Base-by-base conservation (phyloP, 2,329 filamentous ascomycete genomes). In the Colletotrichum chrysophilum region DNA sequence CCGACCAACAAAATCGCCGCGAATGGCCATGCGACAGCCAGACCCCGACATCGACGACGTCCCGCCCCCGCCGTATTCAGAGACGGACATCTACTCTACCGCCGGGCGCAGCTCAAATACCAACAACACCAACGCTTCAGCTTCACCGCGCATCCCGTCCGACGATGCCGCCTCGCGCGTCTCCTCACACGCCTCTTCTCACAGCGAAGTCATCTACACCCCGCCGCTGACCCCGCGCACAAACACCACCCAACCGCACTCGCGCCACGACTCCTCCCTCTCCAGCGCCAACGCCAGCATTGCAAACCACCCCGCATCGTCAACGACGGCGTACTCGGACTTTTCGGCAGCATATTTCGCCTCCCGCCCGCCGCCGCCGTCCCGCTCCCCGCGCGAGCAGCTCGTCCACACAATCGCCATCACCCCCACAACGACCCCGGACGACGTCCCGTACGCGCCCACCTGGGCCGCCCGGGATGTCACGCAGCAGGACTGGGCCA, bases 21-120 rank as follows among this genome's bases (percentile, higher is more conserved):
- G 70, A 60, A 76, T 76, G 70, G 70, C 70, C 56, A 76, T 74
- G 70, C 56, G 70, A 67, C 62, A 66, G 30, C 48, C 38, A 32
- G 66, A 77, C 34, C 55, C 52, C 14, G 70, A 78, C 34, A 34
- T 82, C 36, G 82, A 86, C 71, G 85, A 89, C 74, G 80, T 82
- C 9, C 88, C 90, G 24, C 90, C 90, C 56, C 89, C 90, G 6
- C 90, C 91, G 7, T 92, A 92, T 78, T 87, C 87, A 52, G 90
- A 91, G 81, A 91, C 88, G 18, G 90, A 92, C 80, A 86, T 90
- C 48, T 90, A 87, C 82, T 90, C 89, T 16, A 84, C 80, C 66
- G 82, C 88, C 5, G 84, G 84, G 34, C 79, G 78, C 48, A 61
- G 21, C 34, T 36, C 70, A 13, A 52, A 70, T 28, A 18, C 68